Evolutionary conservation across 177 flowering plant genomes (phyloP).

Genomic region (Vitis hybrid): DNA sequence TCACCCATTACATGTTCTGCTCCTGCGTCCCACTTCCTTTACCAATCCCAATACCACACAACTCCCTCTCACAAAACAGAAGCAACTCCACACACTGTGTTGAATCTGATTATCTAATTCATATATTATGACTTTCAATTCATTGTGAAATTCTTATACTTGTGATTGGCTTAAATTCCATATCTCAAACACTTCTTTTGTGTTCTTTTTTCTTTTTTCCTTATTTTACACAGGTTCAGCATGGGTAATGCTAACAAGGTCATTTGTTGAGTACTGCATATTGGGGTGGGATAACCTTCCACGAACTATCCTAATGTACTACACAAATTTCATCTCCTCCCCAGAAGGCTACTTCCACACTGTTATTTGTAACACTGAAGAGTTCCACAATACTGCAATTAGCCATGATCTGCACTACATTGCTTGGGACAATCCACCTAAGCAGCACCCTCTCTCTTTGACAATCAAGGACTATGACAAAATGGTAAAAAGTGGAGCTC

Average conservation of each 20-base stretch:
- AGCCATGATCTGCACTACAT: slow-evolving; percentile 97
- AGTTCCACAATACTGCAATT: slow-evolving; percentile 65
- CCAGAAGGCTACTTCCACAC: slow-evolving; percentile 99
- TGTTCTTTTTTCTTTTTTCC: neutral
- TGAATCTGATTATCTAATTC: no score
- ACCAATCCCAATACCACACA: no score
- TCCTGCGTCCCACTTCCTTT: no score
- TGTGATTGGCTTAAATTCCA: no score
- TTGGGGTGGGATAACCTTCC: slow-evolving; percentile 98
- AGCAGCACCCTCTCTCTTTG: slow-evolving; percentile 80
- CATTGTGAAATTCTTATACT: no score
- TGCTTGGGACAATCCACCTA: slow-evolving; percentile 99
- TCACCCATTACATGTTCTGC: no score
- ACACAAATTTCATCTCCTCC: slow-evolving; percentile 86
- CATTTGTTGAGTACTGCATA: slow-evolving; percentile 87
- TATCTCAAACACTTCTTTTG: neutral
- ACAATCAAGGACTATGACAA: slow-evolving; percentile 66
- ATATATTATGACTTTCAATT: no score
- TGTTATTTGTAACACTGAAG: slow-evolving; percentile 80
- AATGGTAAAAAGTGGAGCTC: slow-evolving; percentile 87
- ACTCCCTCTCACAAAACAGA: no score
- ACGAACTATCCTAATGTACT: slow-evolving; percentile 86
- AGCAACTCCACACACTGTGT: no score
- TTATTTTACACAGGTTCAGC: slow-evolving; percentile 71
- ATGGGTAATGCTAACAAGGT: slow-evolving; percentile 79